Percentiles rank a stretch among this genome's conserved stretches.
Conservation (phyloP, 1,284 basidiomycete species). For the Wallemia mellicola region DNA sequence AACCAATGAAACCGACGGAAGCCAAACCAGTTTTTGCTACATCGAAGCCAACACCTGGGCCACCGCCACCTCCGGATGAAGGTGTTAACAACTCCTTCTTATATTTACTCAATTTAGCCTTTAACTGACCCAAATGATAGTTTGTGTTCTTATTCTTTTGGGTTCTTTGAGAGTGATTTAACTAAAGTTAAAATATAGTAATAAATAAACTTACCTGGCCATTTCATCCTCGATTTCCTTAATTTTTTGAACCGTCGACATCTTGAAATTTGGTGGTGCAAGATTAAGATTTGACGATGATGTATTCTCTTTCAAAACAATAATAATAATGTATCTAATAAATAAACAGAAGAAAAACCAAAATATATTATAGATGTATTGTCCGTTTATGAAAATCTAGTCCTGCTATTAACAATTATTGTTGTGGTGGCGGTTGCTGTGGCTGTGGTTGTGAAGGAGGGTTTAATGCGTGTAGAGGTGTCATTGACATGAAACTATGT, state of each 20-base stretch:
- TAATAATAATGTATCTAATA: too few species aligned
- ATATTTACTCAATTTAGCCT: conserved; percentile 86
- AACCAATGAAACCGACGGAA: conserved; percentile 80
- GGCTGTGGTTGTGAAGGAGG: too few species aligned
- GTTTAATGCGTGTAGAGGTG: not conserved
- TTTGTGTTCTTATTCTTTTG: conserved; percentile 21
- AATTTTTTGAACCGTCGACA: conserved; percentile 69
- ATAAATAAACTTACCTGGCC: too few species aligned
- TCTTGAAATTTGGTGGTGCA: conserved; percentile 12
- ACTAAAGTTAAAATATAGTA: too few species aligned
- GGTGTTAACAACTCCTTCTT: conserved; percentile 74
- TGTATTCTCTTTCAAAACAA: too few species aligned
- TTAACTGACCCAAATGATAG: conserved; percentile 86
- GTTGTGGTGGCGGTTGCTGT: not conserved
- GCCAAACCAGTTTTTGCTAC: conserved; percentile 87
- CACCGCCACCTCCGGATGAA: conserved; percentile 44
- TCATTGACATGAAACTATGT: not conserved
- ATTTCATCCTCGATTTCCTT: conserved; percentile 96
- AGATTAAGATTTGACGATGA: not conserved
- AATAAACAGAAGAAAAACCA: too few species aligned
- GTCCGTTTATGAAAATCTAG: too few species aligned
- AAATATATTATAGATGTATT: too few species aligned
- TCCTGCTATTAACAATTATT: not conserved
- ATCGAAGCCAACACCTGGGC: conserved; percentile 68
- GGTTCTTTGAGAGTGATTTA: too few species aligned